Evolutionary conservation across 208 protist species (phyloP).

Genomic region (Acanthamoeba culbertsoni): DNA sequence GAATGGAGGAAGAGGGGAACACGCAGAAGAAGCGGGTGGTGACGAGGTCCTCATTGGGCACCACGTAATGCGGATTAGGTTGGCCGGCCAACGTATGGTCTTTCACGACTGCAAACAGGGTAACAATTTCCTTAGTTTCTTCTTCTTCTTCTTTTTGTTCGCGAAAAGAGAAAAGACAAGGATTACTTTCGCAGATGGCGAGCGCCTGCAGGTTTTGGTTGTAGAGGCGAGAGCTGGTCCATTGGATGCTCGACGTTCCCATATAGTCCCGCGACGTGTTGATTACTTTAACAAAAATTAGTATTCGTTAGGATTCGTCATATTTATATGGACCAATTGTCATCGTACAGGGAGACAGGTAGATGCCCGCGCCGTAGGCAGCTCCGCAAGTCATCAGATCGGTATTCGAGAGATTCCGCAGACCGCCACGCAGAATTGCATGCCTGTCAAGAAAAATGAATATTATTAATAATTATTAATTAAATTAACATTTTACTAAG

Average conservation of each 20-base stretch:
- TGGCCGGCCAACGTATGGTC: background rate
- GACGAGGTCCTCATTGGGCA: slow-evolving; percentile 61
- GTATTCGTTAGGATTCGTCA: background rate
- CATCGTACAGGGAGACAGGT: slow-evolving; percentile 55
- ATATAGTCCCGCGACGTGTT: slow-evolving; percentile 21
- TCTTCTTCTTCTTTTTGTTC: background rate
- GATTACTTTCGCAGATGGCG: slow-evolving; percentile 64
- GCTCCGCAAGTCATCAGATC: slow-evolving; percentile 69
- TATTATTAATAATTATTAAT: background rate
- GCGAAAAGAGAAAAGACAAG: background rate
- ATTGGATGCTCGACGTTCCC: background rate
- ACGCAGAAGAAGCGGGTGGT: slow-evolving; percentile 76
- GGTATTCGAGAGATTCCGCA: slow-evolving; percentile 68
- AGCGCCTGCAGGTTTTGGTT: slow-evolving; percentile 39
- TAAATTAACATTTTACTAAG: background rate
- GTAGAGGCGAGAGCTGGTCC: background rate
- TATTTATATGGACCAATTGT: background rate
- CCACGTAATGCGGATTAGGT: slow-evolving; percentile 62
- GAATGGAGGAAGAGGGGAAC: background rate
- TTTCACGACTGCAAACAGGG: background rate
- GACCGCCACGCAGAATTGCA: slow-evolving; percentile 62
- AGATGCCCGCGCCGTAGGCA: slow-evolving; percentile 75
- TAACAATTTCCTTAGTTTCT: background rate
- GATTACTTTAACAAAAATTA: background rate
- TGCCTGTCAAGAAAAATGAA: background rate